Evolutionary conservation across 2,329 filamentous ascomycete species (phyloP), one percentile per base, ranked within the genome.

Genomic region (Diaporthe australafricana): DNA sequence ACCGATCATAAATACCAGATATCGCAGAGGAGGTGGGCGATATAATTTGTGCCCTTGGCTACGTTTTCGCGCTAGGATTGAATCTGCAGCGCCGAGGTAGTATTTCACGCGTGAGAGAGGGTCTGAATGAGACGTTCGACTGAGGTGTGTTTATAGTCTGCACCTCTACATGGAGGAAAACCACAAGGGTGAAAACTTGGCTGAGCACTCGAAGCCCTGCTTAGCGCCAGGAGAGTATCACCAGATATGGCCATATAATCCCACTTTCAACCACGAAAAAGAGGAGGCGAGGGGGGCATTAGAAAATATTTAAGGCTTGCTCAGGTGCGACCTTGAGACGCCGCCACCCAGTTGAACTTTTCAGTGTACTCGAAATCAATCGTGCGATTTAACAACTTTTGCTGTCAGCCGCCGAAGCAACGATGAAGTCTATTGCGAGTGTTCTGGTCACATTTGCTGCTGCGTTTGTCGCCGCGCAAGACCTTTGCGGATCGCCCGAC

Each of bases 401-500:
- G 5, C 5, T 16, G 5, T 42, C 14, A 8, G 9, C 17, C 30
- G n/a, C 11, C 30, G 20, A 55, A 32, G 16, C 30, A 14, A 45
- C 4, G 20, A 60, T 60, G 56, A 60, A 60, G 22, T 45, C 25
- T 2, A 45, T 30, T 5, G 2, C 38, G 38, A 25, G 25, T 14
- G 30, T 14, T 8, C 22, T 60, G 0, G 25, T 60, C 25, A 25
- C 56, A 3, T n/a, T 60, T 30, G 56, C 38, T 25, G 38, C 22
- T 14, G 56, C 11, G 16, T 32, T 60, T 11, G 56, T n/a, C 30
- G 40, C 56, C 22, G 56, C 56, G 27, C 56, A 45, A 42, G 56
- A 60, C 14, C 56, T 60, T 60, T 60, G 56, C 40, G 56, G 22
- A n/a, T 30, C 56, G 12, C 38, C 56, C 6, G 56, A 60, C n/a